Conservation (phyloP, 345 rosid species). For the Tarenaya hassleriana region DNA sequence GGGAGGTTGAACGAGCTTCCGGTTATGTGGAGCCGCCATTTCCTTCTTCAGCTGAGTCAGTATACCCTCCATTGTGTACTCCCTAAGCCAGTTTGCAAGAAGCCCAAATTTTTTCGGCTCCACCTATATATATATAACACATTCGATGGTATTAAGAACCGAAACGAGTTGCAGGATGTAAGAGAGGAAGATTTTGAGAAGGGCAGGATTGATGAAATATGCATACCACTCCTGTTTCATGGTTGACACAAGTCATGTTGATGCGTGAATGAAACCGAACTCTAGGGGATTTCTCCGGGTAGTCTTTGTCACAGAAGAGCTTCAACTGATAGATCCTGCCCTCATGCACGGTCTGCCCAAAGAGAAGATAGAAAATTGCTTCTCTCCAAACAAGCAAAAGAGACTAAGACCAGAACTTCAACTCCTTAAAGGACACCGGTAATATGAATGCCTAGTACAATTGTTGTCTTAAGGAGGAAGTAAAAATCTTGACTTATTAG, state of each 20-base stretch:
- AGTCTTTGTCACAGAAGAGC: conserved; percentile 96
- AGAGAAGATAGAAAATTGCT: neutral
- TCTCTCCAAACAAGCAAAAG: neutral
- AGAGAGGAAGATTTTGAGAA: too few relatives aligned
- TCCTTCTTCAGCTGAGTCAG: conserved; percentile 70
- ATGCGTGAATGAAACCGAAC: conserved; percentile 92
- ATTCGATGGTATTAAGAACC: neutral
- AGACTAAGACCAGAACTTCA: neutral
- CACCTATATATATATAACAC: conserved; percentile 36
- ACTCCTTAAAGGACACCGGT: too few relatives aligned
- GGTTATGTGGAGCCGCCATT: conserved; percentile 65
- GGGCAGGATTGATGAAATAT: too few relatives aligned
- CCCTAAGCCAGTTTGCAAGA: conserved; percentile 73
- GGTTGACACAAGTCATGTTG: conserved; percentile 90
- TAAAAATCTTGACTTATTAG: too few relatives aligned
- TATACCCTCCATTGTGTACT: conserved; percentile 73
- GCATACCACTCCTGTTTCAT: conserved; percentile 90
- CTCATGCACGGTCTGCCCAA: conserved; percentile 80
- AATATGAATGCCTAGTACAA: too few relatives aligned
- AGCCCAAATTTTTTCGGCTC: conserved; percentile 66
- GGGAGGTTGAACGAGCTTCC: conserved; percentile 79
- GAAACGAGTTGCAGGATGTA: too few relatives aligned
- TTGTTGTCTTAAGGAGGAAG: too few relatives aligned
- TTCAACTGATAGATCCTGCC: conserved; percentile 94
- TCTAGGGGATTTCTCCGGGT: conserved; percentile 93